phyloP scores from a whole-genome alignment of 2,329 filamentous ascomycete genomes.

The Monosporascus cannonballus region DNA sequence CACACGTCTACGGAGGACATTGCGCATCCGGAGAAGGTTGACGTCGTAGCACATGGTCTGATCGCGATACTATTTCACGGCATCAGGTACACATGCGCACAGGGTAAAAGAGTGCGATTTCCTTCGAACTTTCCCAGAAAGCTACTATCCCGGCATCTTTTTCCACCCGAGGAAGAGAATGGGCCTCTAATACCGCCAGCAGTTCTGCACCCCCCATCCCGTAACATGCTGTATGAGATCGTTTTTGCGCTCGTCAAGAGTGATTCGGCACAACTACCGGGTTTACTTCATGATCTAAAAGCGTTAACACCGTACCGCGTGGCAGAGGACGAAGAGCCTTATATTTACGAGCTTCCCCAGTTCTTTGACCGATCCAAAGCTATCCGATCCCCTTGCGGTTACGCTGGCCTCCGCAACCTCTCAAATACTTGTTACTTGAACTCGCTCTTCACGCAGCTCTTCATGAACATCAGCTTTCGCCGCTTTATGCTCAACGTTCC shows the following conservation, averaged over 20 bases:
- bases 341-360: constrained; percentile 55
- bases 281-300: constrained; percentile 45
- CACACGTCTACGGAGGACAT: constrained; percentile 27
- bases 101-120: constrained; percentile 12
- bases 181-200: constrained; percentile 30
- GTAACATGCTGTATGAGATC: constrained; percentile 55
- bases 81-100: constrained; percentile 19
- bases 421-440: constrained; percentile 98
- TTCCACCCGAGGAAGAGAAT: constrained; percentile 43
- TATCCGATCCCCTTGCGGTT: constrained; percentile 72
- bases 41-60: constrained; percentile 31
- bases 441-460: constrained; percentile 87
- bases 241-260: constrained; percentile 51
- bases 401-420: constrained; percentile 84
- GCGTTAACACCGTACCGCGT: constrained; percentile 44
- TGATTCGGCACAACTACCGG: constrained; percentile 39
- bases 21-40: constrained; percentile 30
- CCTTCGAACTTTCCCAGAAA: constrained; percentile 31
- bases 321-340: constrained; percentile 41
- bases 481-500: constrained; percentile 69
- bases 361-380: constrained; percentile 60
- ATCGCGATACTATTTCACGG: constrained; percentile 27
- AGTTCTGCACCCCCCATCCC: constrained; percentile 48
- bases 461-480: constrained; percentile 89
- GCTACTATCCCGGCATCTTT: constrained; percentile 60